Evolutionary conservation across 1,284 basidiomycete species (phyloP).

Genomic region (Exsudoporus floridanus): DNA sequence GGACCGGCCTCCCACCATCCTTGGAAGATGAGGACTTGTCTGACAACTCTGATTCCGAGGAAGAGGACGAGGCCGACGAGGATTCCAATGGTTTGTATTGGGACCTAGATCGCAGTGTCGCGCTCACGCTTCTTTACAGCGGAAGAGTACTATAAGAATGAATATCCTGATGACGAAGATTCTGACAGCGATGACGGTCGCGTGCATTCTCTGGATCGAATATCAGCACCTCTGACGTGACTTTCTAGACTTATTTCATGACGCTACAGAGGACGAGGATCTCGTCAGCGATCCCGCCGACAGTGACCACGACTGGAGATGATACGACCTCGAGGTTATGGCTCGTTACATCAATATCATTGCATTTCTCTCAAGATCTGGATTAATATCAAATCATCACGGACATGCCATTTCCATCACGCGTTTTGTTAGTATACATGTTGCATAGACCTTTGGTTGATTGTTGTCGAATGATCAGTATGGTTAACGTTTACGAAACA

Average conservation of each 20-base stretch:
- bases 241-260: constrained; percentile 28
- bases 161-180: constrained; percentile 74
- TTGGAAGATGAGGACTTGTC: constrained; percentile 44
- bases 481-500: constrained; percentile 2
- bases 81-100: constrained; percentile 67
- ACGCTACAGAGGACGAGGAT: constrained; percentile 28
- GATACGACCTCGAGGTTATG: constrained; percentile 7
- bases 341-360: constrained; percentile 17
- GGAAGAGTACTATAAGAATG: constrained; percentile 79
- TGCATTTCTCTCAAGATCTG: constrained; percentile 22
- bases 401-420: constrained; percentile 18
- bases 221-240: constrained; percentile 3
- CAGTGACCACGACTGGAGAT: constrained; percentile 33
- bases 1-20: constrained; percentile 62
- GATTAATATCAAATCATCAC: constrained; percentile 22
- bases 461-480: constrained; percentile 3
- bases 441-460: constrained; percentile 9
- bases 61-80: constrained; percentile 74
- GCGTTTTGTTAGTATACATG: constrained; percentile 19
- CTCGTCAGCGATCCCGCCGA: constrained; percentile 17
- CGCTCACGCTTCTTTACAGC: constrained; percentile 40
- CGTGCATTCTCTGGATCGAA: constrained; percentile 16
- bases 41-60: constrained; percentile 59
- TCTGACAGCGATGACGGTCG: constrained; percentile 45
- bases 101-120: background rate